phyloP scores from a whole-genome alignment of 257 asterid genomes.

The Salvia rosmarinus region DNA sequence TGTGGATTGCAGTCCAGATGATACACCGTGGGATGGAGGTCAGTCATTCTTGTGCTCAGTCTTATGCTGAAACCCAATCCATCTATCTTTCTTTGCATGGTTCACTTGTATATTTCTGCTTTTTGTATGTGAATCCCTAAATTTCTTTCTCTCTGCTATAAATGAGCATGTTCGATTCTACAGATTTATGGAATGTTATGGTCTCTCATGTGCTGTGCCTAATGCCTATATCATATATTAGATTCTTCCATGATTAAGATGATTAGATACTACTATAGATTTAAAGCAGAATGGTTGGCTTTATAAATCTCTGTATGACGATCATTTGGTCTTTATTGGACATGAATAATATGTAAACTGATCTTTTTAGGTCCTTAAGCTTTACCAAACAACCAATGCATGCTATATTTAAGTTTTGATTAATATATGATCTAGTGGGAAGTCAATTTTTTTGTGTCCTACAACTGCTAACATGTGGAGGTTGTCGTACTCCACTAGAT shows the following conservation, averaged over 20 bases:
- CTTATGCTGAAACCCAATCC: background rate
- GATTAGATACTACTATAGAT: background rate
- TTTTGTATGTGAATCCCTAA: background rate
- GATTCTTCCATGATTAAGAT: constrained; percentile 11
- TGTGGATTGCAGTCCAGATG: constrained; percentile 79
- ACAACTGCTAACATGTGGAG: background rate
- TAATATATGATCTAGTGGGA: background rate
- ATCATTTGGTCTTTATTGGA: background rate
- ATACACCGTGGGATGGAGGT: constrained; percentile 96
- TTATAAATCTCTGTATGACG: background rate
- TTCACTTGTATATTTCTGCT: background rate
- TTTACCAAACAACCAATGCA: background rate
- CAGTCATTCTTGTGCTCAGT: constrained; percentile 42
- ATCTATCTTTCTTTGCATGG: background rate
- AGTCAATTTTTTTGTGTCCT: background rate
- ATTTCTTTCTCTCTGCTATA: background rate
- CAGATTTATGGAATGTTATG: background rate
- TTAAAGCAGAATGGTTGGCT: constrained; percentile 12
- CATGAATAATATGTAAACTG: background rate
- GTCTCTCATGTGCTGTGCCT: constrained; percentile 15
- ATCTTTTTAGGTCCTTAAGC: background rate
- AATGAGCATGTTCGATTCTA: background rate
- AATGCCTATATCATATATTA: background rate
- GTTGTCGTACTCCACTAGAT: background rate
- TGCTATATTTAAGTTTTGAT: background rate